Evolutionary conservation across 176 grass and related monocot species (phyloP).

Genomic region (Eragrostis nindensis): DNA sequence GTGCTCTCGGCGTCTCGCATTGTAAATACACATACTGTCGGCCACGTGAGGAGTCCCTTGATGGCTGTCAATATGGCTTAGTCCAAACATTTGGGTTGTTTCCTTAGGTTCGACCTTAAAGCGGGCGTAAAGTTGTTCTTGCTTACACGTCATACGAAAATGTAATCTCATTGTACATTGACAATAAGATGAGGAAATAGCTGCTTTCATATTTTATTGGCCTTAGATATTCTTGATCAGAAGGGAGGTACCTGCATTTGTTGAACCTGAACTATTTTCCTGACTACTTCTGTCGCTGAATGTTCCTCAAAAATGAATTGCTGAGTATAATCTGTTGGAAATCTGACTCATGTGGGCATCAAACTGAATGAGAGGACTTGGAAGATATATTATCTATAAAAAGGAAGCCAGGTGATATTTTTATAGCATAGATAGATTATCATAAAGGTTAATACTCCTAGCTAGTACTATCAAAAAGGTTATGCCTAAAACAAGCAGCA

Average conservation of each 20-base stretch:
- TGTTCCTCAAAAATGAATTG: not conserved
- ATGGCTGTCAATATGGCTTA: no score
- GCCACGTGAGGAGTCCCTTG: no score
- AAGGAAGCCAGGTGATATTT: not conserved
- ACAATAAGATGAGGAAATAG: slow-evolving; percentile 20
- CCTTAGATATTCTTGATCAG: no score
- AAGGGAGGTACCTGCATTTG: not conserved
- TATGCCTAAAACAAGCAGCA: slow-evolving; percentile 38
- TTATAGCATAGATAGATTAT: not conserved
- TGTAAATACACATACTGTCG: no score
- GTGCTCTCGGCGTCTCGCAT: no score
- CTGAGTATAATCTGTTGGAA: not conserved
- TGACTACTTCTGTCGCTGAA: not conserved
- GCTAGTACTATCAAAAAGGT: not conserved
- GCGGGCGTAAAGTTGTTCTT: not conserved
- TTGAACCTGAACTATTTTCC: not conserved
- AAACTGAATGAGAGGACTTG: not conserved
- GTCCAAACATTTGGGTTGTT: no score
- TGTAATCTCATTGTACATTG: slow-evolving; percentile 38
- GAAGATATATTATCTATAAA: slow-evolving; percentile 13
- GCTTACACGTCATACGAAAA: slow-evolving; percentile 20
- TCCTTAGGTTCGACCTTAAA: no score
- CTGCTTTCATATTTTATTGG: no score
- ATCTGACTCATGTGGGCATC: not conserved
- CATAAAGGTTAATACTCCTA: not conserved